Percentiles rank a stretch among this genome's conserved stretches.
Conservation (phyloP, 2,329 filamentous ascomycete genomes). For the Fusarium stilboides region DNA sequence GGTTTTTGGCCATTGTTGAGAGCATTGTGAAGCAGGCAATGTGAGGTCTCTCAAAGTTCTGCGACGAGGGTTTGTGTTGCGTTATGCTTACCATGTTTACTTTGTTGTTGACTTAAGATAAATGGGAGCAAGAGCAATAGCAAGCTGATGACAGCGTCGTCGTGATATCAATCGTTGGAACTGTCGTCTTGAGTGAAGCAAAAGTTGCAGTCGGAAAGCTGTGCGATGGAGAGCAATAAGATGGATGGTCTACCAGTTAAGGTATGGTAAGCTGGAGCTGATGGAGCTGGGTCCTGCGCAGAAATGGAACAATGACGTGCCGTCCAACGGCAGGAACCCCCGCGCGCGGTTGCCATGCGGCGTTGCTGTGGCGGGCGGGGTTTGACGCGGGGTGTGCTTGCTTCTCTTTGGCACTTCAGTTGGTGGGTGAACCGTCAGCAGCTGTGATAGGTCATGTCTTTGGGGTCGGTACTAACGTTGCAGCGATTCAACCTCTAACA, state of each 20-base stretch:
- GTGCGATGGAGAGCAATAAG: conserved; percentile 21
- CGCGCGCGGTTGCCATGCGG: conserved; percentile 26
- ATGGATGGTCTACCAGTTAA: conserved; percentile 23
- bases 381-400: conserved; percentile 40
- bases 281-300: conserved; percentile 30
- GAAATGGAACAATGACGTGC: conserved; percentile 46
- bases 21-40: not conserved
- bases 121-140: not conserved
- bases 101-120: conserved; percentile 16
- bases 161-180: not conserved
- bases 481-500: conserved; percentile 27
- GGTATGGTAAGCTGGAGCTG: conserved; percentile 38
- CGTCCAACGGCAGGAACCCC: conserved; percentile 26
- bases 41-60: not conserved
- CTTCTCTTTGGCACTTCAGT: conserved; percentile 6
- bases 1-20: not conserved
- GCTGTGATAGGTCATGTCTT: conserved; percentile 2
- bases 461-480: not conserved
- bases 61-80: not conserved
- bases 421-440: conserved; percentile 18
- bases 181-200: conserved; percentile 14
- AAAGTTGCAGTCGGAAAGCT: conserved; percentile 27
- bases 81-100: conserved; percentile 37
- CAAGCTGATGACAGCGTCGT: not conserved
- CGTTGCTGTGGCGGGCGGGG: conserved; percentile 40